A percentile compares a stretch with the other conserved stretches of the same genome.
Conservation (phyloP, 495 filamentous ascomycete genomes). For the Paragyromitra xinjiangensis region DNA sequence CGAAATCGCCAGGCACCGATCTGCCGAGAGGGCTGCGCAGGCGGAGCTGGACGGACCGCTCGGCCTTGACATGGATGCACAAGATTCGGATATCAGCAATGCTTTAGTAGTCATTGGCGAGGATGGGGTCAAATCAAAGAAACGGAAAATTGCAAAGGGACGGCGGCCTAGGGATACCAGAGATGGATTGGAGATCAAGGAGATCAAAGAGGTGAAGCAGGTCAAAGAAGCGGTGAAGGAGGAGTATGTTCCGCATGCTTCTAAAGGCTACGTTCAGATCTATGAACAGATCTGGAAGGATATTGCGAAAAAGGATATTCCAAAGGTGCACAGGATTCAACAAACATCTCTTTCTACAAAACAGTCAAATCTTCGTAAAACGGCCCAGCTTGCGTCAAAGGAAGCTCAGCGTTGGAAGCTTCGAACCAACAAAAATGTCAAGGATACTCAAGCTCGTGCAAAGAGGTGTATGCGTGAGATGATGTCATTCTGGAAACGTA, state of each 20-base stretch:
- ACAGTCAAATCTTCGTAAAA: constrained; percentile 93
- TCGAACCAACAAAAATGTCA: constrained; percentile 96
- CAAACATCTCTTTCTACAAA: constrained; percentile 81
- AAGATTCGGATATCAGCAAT: constrained; percentile 83
- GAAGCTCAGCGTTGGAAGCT: constrained; percentile 97
- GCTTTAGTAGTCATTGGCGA: constrained; percentile 85
- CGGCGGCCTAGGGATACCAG: constrained; percentile 59
- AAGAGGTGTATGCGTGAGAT: constrained; percentile 99
- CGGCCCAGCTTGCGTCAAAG: constrained; percentile 94
- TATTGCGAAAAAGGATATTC: constrained; percentile 89
- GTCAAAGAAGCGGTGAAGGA: constrained; percentile 61
- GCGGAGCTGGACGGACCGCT: constrained; percentile 75
- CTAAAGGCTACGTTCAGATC: constrained; percentile 94
- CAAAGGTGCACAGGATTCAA: constrained; percentile 87
- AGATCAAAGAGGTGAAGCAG: constrained; percentile 71
- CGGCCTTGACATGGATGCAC: constrained; percentile 65
- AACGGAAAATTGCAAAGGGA: constrained; percentile 56
- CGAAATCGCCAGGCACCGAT: constrained; percentile 72
- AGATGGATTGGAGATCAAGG: constrained; percentile 65
- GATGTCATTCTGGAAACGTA: constrained; percentile 99
- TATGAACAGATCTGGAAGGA: constrained; percentile 99
- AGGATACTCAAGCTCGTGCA: constrained; percentile 94
- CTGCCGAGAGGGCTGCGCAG: constrained; percentile 69
- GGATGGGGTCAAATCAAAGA: constrained; percentile 78
- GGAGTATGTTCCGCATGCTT: constrained; percentile 71